phyloP scores from a whole-genome alignment of 2,329 filamentous ascomycete genomes.

The Fusarium hainanense region DNA sequence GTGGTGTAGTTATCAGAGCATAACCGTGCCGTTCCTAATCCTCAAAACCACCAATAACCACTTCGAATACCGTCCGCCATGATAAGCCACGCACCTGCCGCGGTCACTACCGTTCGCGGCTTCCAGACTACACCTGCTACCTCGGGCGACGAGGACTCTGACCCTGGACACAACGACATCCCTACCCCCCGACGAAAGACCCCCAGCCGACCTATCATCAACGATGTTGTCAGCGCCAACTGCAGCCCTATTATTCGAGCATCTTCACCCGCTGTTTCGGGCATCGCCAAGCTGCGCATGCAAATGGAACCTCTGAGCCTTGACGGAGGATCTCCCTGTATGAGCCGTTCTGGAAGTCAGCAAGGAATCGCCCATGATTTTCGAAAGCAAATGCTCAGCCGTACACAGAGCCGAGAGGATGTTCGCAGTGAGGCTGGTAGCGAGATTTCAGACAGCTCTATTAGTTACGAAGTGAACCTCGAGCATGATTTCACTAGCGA shows the following conservation, averaged over 20 bases:
- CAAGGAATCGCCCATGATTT: slow-evolving; percentile 47
- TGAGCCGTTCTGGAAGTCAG: slow-evolving; percentile 63
- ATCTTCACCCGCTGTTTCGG: slow-evolving; percentile 69
- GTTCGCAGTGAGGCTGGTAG: slow-evolving; percentile 64
- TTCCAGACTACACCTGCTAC: slow-evolving; percentile 65
- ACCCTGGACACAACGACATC: slow-evolving; percentile 56
- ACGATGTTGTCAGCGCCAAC: slow-evolving; percentile 71
- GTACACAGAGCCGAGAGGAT: slow-evolving; percentile 66
- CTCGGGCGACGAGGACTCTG: slow-evolving; percentile 69
- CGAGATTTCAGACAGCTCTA: slow-evolving; percentile 73
- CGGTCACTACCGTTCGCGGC: slow-evolving; percentile 66
- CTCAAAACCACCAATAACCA: slow-evolving; percentile 5
- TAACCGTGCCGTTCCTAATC: slow-evolving; percentile 31
- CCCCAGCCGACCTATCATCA: slow-evolving; percentile 56
- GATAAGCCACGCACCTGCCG: slow-evolving; percentile 61
- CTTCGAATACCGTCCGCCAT: slow-evolving; percentile 49
- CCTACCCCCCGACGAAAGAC: slow-evolving; percentile 53
- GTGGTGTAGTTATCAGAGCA: slow-evolving; percentile 35
- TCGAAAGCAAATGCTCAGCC: slow-evolving; percentile 67
- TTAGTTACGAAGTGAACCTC: slow-evolving; percentile 86
- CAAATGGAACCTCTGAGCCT: slow-evolving; percentile 84
- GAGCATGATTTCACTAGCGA: slow-evolving; percentile 87
- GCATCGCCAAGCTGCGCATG: slow-evolving; percentile 84
- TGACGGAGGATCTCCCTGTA: slow-evolving; percentile 64
- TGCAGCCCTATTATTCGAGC: slow-evolving; percentile 70